These are phyloP conservation scores for Aspergillus calidoustus DNA, from an alignment of 2,329 filamentous ascomycete species.

Conservation along the genomic window DNA sequence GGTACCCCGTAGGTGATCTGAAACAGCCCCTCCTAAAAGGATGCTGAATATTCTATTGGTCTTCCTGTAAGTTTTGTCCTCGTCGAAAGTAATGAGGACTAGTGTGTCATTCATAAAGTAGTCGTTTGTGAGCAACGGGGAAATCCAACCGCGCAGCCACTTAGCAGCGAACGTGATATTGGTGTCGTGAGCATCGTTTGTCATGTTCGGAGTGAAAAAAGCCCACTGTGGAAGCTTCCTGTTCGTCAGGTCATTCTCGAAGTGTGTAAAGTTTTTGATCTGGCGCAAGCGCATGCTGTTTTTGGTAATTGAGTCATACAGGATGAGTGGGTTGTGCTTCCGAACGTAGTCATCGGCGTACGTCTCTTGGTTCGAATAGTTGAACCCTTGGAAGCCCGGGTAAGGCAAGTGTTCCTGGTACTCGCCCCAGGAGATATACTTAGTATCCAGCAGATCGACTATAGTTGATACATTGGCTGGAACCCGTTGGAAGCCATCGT, in stretches of 20 bases:
- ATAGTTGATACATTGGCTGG: constrained; percentile 69
- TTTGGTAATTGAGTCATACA: constrained; percentile 68
- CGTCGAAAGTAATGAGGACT: constrained; percentile 78
- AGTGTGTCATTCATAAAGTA: constrained; percentile 78
- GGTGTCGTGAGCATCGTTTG: constrained; percentile 75
- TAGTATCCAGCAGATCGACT: constrained; percentile 69
- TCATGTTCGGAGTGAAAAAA: constrained; percentile 57
- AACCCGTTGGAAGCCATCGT: constrained; percentile 66
- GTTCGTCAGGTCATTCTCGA: constrained; percentile 68
- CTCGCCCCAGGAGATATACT: constrained; percentile 68
- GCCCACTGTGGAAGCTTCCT: constrained; percentile 72
- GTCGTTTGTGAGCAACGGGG: constrained; percentile 69
- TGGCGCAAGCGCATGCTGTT: constrained; percentile 64
- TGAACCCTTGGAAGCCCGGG: constrained; percentile 70
- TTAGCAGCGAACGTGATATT: constrained; percentile 69
- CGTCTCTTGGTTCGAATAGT: constrained; percentile 61
- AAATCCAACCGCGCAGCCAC: constrained; percentile 71
- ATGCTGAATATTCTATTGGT: constrained; percentile 73
- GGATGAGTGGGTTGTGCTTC: constrained; percentile 74
- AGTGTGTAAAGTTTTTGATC: constrained; percentile 75
- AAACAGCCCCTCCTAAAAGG: constrained; percentile 75
- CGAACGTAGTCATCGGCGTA: constrained; percentile 77
- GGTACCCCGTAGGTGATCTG: constrained; percentile 66
- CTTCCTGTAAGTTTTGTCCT: constrained; percentile 70
- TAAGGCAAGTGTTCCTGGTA: constrained; percentile 83